Evolutionary conservation across 768 basidiomycete genomes (phyloP).

Genomic region (Xerocomus potaroensis): DNA sequence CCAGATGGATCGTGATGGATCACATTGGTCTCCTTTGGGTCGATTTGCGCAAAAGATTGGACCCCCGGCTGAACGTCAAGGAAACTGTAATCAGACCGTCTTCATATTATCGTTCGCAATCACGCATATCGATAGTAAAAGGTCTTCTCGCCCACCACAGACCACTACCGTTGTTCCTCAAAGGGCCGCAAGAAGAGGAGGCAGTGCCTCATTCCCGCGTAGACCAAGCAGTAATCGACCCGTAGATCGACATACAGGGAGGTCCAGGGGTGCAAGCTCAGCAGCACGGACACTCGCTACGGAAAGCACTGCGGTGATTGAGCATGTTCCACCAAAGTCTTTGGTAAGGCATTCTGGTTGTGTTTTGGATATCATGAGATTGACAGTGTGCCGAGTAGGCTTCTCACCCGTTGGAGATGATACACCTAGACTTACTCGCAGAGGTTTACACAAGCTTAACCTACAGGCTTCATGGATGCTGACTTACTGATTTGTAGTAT

Average conservation of each 20-base stretch:
- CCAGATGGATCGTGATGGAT: neutral
- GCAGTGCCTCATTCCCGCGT: too few species aligned
- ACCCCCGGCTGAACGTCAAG: too few species aligned
- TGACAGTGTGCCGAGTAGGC: neutral
- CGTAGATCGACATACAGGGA: neutral
- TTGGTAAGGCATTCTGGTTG: neutral
- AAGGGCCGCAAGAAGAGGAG: too few species aligned
- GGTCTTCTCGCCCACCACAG: neutral
- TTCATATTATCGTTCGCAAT: slow-evolving; percentile 1
- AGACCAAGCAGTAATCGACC: neutral
- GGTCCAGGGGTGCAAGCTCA: neutral
- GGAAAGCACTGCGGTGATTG: neutral
- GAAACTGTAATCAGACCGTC: neutral
- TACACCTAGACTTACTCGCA: neutral
- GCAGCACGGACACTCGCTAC: too few species aligned
- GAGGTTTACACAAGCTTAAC: neutral
- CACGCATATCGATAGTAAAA: neutral
- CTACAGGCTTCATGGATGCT: too few species aligned
- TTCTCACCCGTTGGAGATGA: neutral
- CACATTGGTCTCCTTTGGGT: neutral
- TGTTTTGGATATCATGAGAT: neutral
- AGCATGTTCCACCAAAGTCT: neutral
- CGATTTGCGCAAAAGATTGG: neutral
- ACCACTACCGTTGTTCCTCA: neutral
- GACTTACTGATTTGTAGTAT: neutral